Conservation (phyloP, 176 grass and related monocot species). For the Carex littledalei region DNA sequence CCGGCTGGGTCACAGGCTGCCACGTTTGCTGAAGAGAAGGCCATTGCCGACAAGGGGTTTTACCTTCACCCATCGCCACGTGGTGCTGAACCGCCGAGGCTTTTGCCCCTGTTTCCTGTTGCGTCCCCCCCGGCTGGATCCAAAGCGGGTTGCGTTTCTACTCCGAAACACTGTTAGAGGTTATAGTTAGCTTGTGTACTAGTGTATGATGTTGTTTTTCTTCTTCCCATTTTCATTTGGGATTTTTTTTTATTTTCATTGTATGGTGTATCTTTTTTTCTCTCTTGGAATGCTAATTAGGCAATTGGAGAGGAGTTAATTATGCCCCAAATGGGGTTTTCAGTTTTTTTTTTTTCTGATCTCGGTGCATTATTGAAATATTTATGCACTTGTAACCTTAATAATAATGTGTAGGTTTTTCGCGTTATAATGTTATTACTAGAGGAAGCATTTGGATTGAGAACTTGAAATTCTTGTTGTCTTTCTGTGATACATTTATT, state of each 20-base stretch:
- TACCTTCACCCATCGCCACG: conserved; percentile 88
- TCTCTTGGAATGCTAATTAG: conserved; percentile 33
- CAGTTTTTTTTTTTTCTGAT: not conserved
- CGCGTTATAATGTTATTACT: not conserved
- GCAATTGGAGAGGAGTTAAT: conserved; percentile 6
- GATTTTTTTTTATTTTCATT: not conserved
- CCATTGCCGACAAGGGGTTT: conserved; percentile 88
- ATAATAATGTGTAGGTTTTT: conserved; percentile 1
- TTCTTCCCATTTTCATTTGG: conserved; percentile 20
- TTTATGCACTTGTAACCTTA: conserved; percentile 17
- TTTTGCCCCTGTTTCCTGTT: conserved; percentile 83
- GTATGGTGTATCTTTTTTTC: not conserved
- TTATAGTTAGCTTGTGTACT: not conserved
- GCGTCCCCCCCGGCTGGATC: conserved; percentile 31
- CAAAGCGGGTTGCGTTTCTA: not conserved
- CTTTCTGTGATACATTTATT: not conserved
- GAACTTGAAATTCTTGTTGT: not conserved
- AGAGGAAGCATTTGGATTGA: not conserved
- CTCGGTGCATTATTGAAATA: conserved; percentile 10
- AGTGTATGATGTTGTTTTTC: conserved; percentile 3
- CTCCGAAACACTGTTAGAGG: not conserved
- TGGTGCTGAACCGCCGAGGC: conserved; percentile 46
- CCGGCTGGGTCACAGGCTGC: conserved; percentile 59
- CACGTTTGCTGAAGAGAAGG: conserved; percentile 67
- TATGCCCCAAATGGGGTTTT: conserved; percentile 7